Conservation (phyloP, 129 eudicot genomes). For the Erigeron canadensis region DNA sequence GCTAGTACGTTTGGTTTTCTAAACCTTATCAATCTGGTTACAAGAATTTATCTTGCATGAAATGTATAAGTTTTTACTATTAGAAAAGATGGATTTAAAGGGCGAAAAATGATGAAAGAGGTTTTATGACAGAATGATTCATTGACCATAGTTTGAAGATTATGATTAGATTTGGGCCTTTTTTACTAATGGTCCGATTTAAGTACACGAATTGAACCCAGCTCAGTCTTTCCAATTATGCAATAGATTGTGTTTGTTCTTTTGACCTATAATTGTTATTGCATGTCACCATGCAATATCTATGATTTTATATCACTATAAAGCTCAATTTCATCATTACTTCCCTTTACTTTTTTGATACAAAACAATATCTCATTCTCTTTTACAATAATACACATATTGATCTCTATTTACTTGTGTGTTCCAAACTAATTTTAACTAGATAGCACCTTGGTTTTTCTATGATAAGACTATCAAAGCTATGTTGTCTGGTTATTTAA, state of each 20-base stretch:
- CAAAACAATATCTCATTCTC: slow-evolving; percentile 3
- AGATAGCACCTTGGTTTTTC: no score
- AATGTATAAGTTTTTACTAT: slow-evolving; percentile 4
- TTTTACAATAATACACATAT: not conserved
- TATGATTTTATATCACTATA: slow-evolving; percentile 23
- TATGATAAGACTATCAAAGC: no score
- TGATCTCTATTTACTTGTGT: no score
- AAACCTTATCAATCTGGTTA: no score
- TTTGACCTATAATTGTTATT: slow-evolving; percentile 34
- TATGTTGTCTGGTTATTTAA: no score
- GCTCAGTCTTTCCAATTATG: slow-evolving; percentile 43
- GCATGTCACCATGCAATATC: slow-evolving; percentile 53
- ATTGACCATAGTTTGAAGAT: slow-evolving; percentile 24
- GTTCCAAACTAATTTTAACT: no score
- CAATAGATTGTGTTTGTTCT: slow-evolving; percentile 40
- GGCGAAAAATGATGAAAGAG: slow-evolving; percentile 27
- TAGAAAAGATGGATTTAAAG: not conserved
- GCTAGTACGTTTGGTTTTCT: no score
- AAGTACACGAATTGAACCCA: slow-evolving; percentile 45
- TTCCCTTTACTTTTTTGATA: slow-evolving; percentile 17
- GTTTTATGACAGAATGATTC: slow-evolving; percentile 33
- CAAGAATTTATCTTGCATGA: not conserved
- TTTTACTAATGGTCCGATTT: slow-evolving; percentile 35
- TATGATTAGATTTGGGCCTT: slow-evolving; percentile 29
- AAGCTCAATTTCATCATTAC: slow-evolving; percentile 40